Base-by-base conservation (phyloP, 2,329 filamentous ascomycete genomes). In the Fusarium oligoseptatum region DNA sequence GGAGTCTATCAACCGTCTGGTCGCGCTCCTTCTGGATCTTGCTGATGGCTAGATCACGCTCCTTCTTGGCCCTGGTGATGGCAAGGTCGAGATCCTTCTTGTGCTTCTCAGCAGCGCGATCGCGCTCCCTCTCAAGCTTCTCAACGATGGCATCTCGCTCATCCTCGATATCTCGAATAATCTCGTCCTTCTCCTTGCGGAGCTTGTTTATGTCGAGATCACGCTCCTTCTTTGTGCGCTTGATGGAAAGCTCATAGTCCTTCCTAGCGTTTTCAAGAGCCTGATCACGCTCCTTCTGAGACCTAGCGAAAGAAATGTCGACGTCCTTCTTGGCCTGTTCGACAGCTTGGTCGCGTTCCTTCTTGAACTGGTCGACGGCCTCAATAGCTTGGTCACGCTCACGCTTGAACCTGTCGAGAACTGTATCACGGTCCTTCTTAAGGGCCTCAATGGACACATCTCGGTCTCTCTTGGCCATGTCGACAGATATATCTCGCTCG, bases 11-110 rank as follows among this genome's bases (percentile, higher is more conserved):
- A 2, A 75, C 39, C 9, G 74, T 69, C 6, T 73, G 52, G 22
- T 78, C 77, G 11, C 69, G 74, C n/a, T 79, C 77, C 43, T 69
- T 76, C 41, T 76, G 75, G 32, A 77, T 63, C 27, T 71, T 71
- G 29, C 70, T 63, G 3, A 76, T 60, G 20, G 70, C 72, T 15
- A 67, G 66, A 5, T 79, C 77, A 6, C 76, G 76, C n/a, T 79
- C 78, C 20, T 72, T 75, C 66, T 72, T 76, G 39, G 75, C 69
- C 63, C 67, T 77, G 20, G 77, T 64, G 50, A 75, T 71, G 4
- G 71, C 60, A 3, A 65, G 52, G 29, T 78, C 73, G n/a, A 75
- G 60, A 3, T 79, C 77, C 62, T 70, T 74, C 63, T 77, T 76
- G 50, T 74, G 66, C 45, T 71, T 74, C 37, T 76, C 69, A 36